phyloP scores from a whole-genome alignment of 495 filamentous ascomycete species.

The Echria macrotheca region DNA sequence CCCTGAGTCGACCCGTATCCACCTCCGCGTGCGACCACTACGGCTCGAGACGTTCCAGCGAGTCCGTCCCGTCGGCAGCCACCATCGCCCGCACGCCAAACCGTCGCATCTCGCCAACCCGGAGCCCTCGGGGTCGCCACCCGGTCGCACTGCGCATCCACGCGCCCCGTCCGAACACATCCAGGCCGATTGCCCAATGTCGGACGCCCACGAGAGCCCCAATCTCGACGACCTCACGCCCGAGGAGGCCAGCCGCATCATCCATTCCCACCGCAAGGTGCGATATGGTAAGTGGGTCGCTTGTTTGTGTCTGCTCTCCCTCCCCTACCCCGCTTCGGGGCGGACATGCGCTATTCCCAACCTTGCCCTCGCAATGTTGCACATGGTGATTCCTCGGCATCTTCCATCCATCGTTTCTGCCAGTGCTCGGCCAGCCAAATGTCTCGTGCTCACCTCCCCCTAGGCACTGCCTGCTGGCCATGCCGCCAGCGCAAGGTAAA shows the following conservation, averaged over 20 bases:
- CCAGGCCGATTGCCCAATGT: slow-evolving; percentile 16
- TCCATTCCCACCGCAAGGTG: slow-evolving; percentile 54
- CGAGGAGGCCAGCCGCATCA: slow-evolving; percentile 54
- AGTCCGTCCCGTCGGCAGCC: too few species aligned
- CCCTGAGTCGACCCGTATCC: too few species aligned
- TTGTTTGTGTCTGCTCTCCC: not conserved
- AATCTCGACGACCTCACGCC: slow-evolving; percentile 46
- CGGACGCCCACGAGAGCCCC: slow-evolving; percentile 32
- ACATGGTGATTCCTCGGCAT: slow-evolving; percentile 12
- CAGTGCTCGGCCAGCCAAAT: not conserved
- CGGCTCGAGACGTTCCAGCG: too few species aligned
- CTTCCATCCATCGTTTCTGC: not conserved
- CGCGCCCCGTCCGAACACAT: not conserved
- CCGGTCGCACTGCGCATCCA: not conserved
- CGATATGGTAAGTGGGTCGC: slow-evolving; percentile 46
- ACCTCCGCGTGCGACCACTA: too few species aligned
- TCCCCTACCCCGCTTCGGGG: slow-evolving; percentile 1
- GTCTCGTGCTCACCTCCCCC: slow-evolving; percentile 13
- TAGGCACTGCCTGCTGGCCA: slow-evolving; percentile 64
- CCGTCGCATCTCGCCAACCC: too few species aligned
- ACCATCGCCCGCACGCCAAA: too few species aligned
- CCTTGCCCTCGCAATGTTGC: not conserved
- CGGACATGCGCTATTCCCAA: not conserved
- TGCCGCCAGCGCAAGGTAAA: slow-evolving; percentile 70
- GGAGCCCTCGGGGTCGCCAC: not conserved